Evolutionary conservation across 1,284 basidiomycete species (phyloP).

Genomic region (Hemileia vastatrix): DNA sequence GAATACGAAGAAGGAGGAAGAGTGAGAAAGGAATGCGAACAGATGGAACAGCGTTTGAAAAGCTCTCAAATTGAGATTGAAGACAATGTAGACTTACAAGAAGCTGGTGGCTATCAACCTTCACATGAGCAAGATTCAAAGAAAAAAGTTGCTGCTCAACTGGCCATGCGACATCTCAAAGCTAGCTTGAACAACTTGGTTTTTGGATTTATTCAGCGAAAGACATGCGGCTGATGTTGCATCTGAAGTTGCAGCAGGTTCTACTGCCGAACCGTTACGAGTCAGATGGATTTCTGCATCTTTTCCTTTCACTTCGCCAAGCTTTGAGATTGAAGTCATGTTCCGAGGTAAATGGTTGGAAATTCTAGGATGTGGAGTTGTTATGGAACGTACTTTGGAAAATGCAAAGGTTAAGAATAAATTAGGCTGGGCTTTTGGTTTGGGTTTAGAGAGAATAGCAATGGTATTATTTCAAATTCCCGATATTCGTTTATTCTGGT

Average conservation of each 20-base stretch:
- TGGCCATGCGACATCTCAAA: slow-evolving; percentile 75
- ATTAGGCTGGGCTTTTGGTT: slow-evolving; percentile 95
- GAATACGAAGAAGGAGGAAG: slow-evolving; percentile 53
- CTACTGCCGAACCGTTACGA: slow-evolving; percentile 58
- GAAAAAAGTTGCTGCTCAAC: slow-evolving; percentile 46
- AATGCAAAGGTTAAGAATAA: slow-evolving; percentile 66
- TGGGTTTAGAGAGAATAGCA: slow-evolving; percentile 92
- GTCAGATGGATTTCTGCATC: slow-evolving; percentile 96
- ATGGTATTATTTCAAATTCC: slow-evolving; percentile 97
- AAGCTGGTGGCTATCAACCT: slow-evolving; percentile 74
- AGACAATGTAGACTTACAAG: slow-evolving; percentile 55
- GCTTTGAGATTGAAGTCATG: slow-evolving; percentile 95
- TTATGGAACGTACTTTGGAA: slow-evolving; percentile 77
- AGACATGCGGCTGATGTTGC: too few relatives aligned
- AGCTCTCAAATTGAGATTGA: slow-evolving; percentile 63
- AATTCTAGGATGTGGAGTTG: slow-evolving; percentile 86
- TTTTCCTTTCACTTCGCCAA: slow-evolving; percentile 95
- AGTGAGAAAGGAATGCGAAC: slow-evolving; percentile 50
- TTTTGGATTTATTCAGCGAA: slow-evolving; percentile 62
- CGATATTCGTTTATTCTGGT: slow-evolving; percentile 99
- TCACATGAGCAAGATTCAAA: slow-evolving; percentile 62
- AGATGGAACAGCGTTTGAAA: slow-evolving; percentile 30
- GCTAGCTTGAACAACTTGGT: slow-evolving; percentile 81
- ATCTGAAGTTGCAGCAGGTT: slow-evolving; percentile 45
- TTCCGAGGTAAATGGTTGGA: slow-evolving; percentile 94